Base-by-base conservation (phyloP, 75 land plant species). In the Picea glauca region DNA sequence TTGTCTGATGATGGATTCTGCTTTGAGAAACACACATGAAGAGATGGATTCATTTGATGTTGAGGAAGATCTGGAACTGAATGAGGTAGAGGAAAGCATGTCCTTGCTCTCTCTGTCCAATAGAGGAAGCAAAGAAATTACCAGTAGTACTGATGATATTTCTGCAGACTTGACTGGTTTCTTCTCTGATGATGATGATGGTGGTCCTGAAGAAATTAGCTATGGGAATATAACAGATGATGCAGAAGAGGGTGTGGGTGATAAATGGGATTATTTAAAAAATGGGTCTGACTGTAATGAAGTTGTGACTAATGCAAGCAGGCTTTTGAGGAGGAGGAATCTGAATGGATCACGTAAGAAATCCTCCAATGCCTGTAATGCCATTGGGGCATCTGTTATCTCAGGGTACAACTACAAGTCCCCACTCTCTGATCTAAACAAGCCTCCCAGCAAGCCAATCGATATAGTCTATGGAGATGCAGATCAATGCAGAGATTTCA, bases 161-260 rank as follows among this genome's bases (percentile, higher is more conserved):
- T 70, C 74, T n/a, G 74, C 43, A 12, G 74, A 43, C 13, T 43
- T 70, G 54, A 21, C 56, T n/a, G 74, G 56, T n/a, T 70, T 70
- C 35, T 70, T 70, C 74, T 43, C 74, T n/a, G 46, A 38, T 35
- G 74, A 70, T 70, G 74, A 70, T 70, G 56, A 40, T n/a, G 72
- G 40, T 20, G 54, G 54, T 7, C 54, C 7, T 46, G 56, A 50
- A 50, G 56, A 50, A 11, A 9, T 50, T 50, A 20, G n/a, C 17
- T 40, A 3, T 68, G 73, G 11, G 23, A 70, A 32, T 38, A 70
- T 70, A 43, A 70, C 43, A 35, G 74, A 70, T 50, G 56, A 50
- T 13, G 18, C 74, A 20, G 74, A 70, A 70, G 56, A 70, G 8
- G 43, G 40, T 70, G 74, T 70, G 40, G 74, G 50, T 43, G 54